These are phyloP conservation scores for Botrytis fragariae DNA, from an alignment of 2,329 filamentous ascomycete species.

Conservation along the genomic window DNA sequence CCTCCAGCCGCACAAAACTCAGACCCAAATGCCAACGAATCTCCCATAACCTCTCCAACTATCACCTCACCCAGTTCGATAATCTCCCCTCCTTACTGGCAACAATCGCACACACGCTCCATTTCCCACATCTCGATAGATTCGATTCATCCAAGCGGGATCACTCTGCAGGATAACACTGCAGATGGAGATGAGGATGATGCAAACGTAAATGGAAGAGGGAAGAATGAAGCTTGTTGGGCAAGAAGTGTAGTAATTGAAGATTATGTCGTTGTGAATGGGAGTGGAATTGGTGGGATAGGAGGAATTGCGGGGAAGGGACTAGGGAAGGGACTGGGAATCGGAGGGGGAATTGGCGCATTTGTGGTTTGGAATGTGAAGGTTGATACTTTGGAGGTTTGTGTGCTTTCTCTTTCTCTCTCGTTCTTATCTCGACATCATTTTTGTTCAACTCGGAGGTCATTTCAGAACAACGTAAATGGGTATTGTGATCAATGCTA, in stretches of 20 bases:
- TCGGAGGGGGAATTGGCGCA: constrained; percentile 54
- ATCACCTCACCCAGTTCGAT: constrained; percentile 21
- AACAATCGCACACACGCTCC: constrained; percentile 35
- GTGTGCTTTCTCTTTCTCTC: constrained; percentile 23
- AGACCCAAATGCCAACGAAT: background rate
- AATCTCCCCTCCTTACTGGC: constrained; percentile 45
- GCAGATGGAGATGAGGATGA: constrained; percentile 44
- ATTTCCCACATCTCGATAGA: constrained; percentile 48
- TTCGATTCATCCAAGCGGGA: constrained; percentile 51
- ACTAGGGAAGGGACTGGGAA: background rate
- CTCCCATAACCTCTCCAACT: constrained; percentile 18
- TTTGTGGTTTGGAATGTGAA: constrained; percentile 94
- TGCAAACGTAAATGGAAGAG: background rate
- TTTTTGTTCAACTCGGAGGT: background rate
- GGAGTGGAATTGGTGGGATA: constrained; percentile 27
- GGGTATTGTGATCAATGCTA: background rate
- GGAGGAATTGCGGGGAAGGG: background rate
- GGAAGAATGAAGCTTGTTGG: constrained; percentile 58
- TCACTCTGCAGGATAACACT: constrained; percentile 59
- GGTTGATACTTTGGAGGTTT: constrained; percentile 78
- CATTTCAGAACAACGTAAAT: background rate
- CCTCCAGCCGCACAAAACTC: background rate
- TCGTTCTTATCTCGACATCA: background rate
- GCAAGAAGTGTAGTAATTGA: constrained; percentile 60
- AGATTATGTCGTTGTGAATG: constrained; percentile 53